A percentile compares a stretch with the other conserved stretches of the same genome.
These are phyloP conservation scores for Nicotiana otophora DNA, from an alignment of 257 asterid species.

Conservation along the genomic window DNA sequence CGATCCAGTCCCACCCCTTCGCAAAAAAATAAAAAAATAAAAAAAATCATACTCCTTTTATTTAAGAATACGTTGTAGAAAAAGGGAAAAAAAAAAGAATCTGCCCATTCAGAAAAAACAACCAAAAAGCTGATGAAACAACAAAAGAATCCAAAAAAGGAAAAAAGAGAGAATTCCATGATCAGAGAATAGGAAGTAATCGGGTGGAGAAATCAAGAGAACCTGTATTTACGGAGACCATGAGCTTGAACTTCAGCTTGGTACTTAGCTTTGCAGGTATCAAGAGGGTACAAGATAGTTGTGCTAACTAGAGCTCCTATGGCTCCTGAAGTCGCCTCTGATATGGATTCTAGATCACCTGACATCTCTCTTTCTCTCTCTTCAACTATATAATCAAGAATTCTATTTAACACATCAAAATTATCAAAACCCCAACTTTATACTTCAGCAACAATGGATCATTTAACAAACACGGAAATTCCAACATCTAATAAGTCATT, in stretches of 20 bases:
- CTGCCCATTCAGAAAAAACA: neutral
- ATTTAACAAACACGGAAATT: neutral
- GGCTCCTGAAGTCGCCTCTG: slow-evolving; percentile 47
- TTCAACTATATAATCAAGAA: neutral
- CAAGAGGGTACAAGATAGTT: slow-evolving; percentile 39
- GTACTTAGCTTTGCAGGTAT: slow-evolving; percentile 44
- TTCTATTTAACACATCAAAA: neutral
- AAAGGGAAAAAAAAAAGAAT: neutral
- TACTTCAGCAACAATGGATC: neutral
- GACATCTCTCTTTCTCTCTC: slow-evolving; percentile 15
- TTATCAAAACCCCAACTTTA: neutral
- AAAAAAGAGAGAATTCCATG: neutral
- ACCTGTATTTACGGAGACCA: slow-evolving; percentile 41
- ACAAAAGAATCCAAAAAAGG: neutral
- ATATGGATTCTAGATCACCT: slow-evolving; percentile 30
- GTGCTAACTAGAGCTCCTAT: slow-evolving; percentile 39
- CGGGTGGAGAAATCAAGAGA: neutral
- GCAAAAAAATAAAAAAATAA: neutral
- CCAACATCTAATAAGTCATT: neutral
- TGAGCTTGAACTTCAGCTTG: slow-evolving; percentile 37
- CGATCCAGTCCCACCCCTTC: neutral
- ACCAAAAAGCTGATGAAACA: neutral
- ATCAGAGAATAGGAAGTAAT: neutral
- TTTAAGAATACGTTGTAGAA: neutral
- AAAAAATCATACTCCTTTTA: neutral